These are phyloP conservation scores for Alliaria petiolata DNA, from an alignment of 345 rosid species.

Conservation along the genomic window DNA sequence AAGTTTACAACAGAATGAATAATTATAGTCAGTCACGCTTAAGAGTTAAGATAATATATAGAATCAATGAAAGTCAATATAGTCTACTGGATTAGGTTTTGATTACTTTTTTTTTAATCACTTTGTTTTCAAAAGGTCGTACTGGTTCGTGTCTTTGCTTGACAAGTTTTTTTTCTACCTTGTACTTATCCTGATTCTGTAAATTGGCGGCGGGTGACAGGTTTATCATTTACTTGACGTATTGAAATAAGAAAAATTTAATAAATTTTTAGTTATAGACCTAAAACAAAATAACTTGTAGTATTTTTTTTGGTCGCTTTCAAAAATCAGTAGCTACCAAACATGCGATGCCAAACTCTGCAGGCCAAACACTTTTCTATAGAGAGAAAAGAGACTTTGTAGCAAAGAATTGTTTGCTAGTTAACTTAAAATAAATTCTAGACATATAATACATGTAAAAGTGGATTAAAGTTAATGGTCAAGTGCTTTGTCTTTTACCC, in stretches of 20 bases:
- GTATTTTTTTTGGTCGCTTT: conserved; percentile 10
- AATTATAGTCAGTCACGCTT: not conserved
- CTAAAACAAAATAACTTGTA: not conserved
- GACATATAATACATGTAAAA: too few species aligned
- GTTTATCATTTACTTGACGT: not conserved
- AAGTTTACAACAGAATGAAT: not conserved
- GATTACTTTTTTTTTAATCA: not conserved
- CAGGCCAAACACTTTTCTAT: conserved; percentile 13
- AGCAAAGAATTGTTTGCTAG: conserved; percentile 16
- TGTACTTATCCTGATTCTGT: conserved; percentile 25
- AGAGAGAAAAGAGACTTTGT: conserved; percentile 18
- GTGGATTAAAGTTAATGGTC: not conserved
- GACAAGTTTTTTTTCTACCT: not conserved
- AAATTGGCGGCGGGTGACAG: conserved; percentile 15
- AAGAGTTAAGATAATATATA: not conserved
- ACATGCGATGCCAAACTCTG: conserved; percentile 26
- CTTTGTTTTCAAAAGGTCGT: not conserved
- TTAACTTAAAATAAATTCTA: not conserved
- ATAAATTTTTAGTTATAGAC: not conserved
- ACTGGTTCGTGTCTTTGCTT: not conserved
- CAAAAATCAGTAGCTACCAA: conserved; percentile 20
- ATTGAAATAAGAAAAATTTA: not conserved
- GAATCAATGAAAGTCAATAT: conserved; percentile 2
- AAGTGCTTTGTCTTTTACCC: conserved; percentile 9
- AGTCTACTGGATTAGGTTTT: conserved; percentile 5